These are phyloP conservation scores for Stentor roeselii DNA, from an alignment of 73 alveolate genomes.

Conservation along the genomic window DNA sequence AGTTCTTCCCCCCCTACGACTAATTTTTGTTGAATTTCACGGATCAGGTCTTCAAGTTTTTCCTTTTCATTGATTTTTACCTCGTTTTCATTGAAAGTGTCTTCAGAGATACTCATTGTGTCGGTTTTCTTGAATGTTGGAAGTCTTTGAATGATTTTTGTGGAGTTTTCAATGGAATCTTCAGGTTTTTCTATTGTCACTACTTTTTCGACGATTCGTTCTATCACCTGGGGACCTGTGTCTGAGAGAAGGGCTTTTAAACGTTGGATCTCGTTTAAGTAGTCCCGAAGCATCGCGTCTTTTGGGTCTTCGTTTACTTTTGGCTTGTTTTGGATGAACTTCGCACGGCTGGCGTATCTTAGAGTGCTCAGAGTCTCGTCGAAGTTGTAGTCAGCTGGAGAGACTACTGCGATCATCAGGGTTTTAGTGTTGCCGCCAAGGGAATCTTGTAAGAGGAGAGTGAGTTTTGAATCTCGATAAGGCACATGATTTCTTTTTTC, in stretches of 20 bases:
- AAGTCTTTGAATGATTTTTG: background rate
- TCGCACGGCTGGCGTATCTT: slow-evolving; percentile 85
- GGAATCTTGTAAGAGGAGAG: slow-evolving; percentile 76
- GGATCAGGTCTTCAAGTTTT: slow-evolving; percentile 45
- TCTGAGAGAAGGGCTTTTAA: slow-evolving; percentile 55
- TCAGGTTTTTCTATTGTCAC: slow-evolving; percentile 12
- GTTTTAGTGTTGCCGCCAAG: slow-evolving; percentile 90
- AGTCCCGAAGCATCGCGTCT: slow-evolving; percentile 76
- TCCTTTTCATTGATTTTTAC: slow-evolving; percentile 34
- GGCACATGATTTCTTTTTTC: slow-evolving; percentile 79
- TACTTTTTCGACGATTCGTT: slow-evolving; percentile 41
- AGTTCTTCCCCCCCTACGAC: slow-evolving; percentile 62
- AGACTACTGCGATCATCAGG: slow-evolving; percentile 83
- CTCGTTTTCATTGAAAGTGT: background rate
- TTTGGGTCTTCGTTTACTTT: slow-evolving; percentile 89
- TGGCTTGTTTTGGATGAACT: slow-evolving; percentile 81
- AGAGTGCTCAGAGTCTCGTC: slow-evolving; percentile 87
- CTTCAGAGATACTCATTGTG: slow-evolving; percentile 42
- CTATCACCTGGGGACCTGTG: slow-evolving; percentile 40
- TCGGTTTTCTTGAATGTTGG: background rate
- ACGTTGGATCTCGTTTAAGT: slow-evolving; percentile 75
- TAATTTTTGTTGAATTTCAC: slow-evolving; percentile 58
- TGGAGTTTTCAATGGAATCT: background rate
- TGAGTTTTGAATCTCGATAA: slow-evolving; percentile 80
- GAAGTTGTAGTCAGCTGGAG: slow-evolving; percentile 87